Conservation (phyloP, 352 stramenopile genomes). For the Globisporangium echinulatum region DNA sequence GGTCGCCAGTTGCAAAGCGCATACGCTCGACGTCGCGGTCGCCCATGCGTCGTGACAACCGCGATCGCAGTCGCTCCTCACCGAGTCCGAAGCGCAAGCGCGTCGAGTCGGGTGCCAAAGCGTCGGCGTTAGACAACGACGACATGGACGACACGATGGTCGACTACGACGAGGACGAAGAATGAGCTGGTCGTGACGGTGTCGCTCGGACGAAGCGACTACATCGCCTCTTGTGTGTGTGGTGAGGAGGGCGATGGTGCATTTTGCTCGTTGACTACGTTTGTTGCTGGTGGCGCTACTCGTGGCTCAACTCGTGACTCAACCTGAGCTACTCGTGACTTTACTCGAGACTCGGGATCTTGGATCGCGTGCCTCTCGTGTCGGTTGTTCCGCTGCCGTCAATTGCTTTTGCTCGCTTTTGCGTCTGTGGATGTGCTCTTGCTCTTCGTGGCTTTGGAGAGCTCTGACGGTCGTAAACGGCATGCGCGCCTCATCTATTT, state of each 20-base stretch:
- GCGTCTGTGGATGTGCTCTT: too few species aligned
- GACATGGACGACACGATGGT: constrained; percentile 77
- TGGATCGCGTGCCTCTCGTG: too few species aligned
- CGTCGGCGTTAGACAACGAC: constrained; percentile 7
- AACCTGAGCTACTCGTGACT: too few species aligned
- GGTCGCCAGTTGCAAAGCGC: constrained; percentile 11
- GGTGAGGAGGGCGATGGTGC: not conserved
- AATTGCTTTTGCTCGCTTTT: too few species aligned
- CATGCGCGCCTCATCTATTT: too few species aligned
- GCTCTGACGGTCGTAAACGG: too few species aligned
- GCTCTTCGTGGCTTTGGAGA: too few species aligned
- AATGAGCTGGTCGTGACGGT: constrained; percentile 17
- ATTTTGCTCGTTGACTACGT: too few species aligned
- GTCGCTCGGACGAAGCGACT: not conserved
- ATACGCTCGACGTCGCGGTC: constrained; percentile 32
- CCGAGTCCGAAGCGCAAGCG: constrained; percentile 8
- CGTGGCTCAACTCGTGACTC: too few species aligned
- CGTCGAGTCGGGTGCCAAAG: not conserved
- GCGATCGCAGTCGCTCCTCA: not conserved
- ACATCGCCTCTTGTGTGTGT: constrained; percentile 10
- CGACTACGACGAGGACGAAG: constrained; percentile 80
- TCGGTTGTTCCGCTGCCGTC: too few species aligned
- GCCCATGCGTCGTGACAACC: constrained; percentile 16
- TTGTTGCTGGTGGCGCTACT: too few species aligned
- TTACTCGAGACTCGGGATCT: too few species aligned